phyloP scores from a whole-genome alignment of 2,329 filamentous ascomycete genomes.

The Mollisia scopiformis region DNA sequence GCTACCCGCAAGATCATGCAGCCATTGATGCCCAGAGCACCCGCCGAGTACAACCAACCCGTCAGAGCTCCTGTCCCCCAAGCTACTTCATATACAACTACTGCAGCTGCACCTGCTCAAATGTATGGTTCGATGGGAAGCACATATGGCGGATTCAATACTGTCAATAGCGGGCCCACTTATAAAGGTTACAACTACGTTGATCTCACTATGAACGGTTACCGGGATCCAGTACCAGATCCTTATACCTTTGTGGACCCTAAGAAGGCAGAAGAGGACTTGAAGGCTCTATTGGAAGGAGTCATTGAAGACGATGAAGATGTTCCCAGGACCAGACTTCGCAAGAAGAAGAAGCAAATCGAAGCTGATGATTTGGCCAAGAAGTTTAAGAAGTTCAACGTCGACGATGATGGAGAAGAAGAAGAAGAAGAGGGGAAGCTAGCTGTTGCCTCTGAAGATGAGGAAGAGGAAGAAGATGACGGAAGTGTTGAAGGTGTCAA shows the following conservation, averaged over 20 bases:
- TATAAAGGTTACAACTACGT: constrained; percentile 32
- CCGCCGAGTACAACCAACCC: constrained; percentile 27
- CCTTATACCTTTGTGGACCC: constrained; percentile 54
- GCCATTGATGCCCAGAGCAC: constrained; percentile 31
- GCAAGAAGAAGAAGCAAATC: constrained; percentile 41
- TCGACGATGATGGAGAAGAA: constrained; percentile 37
- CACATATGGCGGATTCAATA: constrained; percentile 31
- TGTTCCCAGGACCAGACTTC: constrained; percentile 39
- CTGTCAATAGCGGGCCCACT: constrained; percentile 25
- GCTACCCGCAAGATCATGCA: constrained; percentile 27
- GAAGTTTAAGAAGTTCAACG: constrained; percentile 43
- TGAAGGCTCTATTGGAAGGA: constrained; percentile 82
- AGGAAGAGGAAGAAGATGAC: constrained; percentile 58
- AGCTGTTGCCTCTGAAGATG: constrained; percentile 42
- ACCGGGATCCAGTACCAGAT: constrained; percentile 26
- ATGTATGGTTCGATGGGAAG: constrained; percentile 36
- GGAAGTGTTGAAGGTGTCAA: constrained; percentile 78
- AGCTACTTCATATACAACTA: constrained; percentile 32
- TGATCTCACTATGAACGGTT: constrained; percentile 34
- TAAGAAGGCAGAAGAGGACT: constrained; percentile 71
- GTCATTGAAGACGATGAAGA: constrained; percentile 72
- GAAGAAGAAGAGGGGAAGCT: constrained; percentile 41
- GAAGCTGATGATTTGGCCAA: constrained; percentile 35
- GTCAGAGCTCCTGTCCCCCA: constrained; percentile 28
- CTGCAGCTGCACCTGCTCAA: constrained; percentile 28